phyloP scores from a whole-genome alignment of 805 yeast genomes.

The Peterozyma toletana region DNA sequence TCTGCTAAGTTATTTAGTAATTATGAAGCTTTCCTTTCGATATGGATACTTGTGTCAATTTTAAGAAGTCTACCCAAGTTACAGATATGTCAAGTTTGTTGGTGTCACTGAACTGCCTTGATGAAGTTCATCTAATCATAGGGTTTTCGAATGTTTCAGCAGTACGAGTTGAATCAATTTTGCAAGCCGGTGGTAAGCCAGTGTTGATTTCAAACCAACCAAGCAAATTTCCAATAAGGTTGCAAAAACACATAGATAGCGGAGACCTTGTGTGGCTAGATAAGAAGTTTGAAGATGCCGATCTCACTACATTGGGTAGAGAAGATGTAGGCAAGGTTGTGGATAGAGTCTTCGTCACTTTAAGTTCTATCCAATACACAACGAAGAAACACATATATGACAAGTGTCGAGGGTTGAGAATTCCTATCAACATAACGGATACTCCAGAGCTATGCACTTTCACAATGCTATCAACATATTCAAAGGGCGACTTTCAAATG shows the following conservation, averaged over 20 bases:
- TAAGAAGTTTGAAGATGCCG: constrained; percentile 29
- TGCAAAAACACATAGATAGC: constrained; percentile 18
- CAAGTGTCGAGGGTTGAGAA: constrained; percentile 53
- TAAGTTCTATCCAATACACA: constrained; percentile 20
- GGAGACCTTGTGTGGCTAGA: constrained; percentile 21
- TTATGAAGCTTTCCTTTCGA: too few species aligned
- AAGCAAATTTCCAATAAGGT: constrained; percentile 16
- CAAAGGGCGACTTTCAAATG: constrained; percentile 68
- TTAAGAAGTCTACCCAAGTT: too few species aligned
- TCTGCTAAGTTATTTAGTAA: too few species aligned
- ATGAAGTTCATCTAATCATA: constrained; percentile 50
- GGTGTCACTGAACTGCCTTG: constrained; percentile 35
- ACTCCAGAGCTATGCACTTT: constrained; percentile 68
- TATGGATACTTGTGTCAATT: too few species aligned
- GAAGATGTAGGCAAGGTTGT: constrained; percentile 53
- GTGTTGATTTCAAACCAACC: constrained; percentile 33
- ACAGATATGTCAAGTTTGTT: constrained; percentile 22
- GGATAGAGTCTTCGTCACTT: constrained; percentile 68
- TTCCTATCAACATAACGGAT: constrained; percentile 79
- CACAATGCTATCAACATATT: constrained; percentile 63
- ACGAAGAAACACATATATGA: constrained; percentile 33
- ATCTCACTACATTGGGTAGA: constrained; percentile 55
- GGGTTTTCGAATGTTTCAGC: constrained; percentile 43
- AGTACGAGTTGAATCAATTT: constrained; percentile 38
- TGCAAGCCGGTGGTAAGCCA: constrained; percentile 51